These are phyloP conservation scores for Suaeda aralocaspica DNA, from an alignment of 148 eudicot genomes.

Conservation along the genomic window DNA sequence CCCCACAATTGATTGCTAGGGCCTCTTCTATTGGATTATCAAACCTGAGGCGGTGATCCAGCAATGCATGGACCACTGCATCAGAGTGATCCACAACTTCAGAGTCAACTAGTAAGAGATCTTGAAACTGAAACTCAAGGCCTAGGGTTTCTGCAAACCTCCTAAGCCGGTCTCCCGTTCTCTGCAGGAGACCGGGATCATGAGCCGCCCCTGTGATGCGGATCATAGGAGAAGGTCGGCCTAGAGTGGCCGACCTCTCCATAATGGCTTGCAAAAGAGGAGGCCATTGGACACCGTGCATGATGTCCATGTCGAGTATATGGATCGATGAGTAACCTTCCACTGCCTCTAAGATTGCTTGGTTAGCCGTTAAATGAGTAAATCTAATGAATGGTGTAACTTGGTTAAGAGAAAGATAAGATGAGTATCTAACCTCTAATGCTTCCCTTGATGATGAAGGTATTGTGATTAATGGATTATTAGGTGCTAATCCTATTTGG, in stretches of 20 bases:
- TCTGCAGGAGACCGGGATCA: constrained; percentile 34
- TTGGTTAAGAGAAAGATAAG: constrained; percentile 67
- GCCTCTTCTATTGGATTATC: constrained; percentile 30
- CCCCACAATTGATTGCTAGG: constrained; percentile 68
- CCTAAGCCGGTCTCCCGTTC: constrained; percentile 69
- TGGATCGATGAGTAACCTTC: constrained; percentile 50
- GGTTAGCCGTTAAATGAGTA: constrained; percentile 83
- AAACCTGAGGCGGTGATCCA: constrained; percentile 8
- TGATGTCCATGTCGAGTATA: constrained; percentile 74
- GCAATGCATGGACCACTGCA: constrained; percentile 17
- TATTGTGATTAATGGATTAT: not conserved
- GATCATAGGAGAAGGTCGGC: constrained; percentile 41
- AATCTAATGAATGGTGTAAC: constrained; percentile 78
- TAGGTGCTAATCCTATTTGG: not conserved
- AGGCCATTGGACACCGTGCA: constrained; percentile 98
- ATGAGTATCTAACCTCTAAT: constrained; percentile 26
- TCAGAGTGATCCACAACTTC: constrained; percentile 25
- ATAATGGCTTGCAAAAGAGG: constrained; percentile 71
- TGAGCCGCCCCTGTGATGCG: constrained; percentile 67
- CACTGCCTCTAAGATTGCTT: constrained; percentile 77
- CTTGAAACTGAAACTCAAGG: constrained; percentile 33
- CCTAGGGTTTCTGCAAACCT: constrained; percentile 70
- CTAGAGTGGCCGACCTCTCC: constrained; percentile 32
- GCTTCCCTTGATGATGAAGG: not conserved
- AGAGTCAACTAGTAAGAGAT: constrained; percentile 30